A percentile compares a stretch with the other conserved stretches of the same genome.
Evolutionary conservation across 1,139 yeast genomes (phyloP).

Genomic region (Nakaseomyces uthaithaninus): DNA sequence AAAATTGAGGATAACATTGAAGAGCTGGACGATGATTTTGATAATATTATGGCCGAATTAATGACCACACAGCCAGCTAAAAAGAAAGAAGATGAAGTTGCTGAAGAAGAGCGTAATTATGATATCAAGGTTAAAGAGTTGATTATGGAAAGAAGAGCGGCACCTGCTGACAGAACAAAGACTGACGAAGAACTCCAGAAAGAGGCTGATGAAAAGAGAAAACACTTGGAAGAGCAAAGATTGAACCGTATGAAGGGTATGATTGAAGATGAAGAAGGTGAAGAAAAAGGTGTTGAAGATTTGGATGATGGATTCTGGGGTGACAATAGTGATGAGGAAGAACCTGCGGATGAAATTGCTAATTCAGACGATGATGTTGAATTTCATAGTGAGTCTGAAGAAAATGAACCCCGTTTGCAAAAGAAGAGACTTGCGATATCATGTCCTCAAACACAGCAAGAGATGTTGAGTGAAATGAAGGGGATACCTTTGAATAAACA

Average conservation of each 20-base stretch:
- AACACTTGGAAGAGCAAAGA: conserved; percentile 68
- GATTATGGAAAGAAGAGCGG: conserved; percentile 78
- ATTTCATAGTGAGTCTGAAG: conserved; percentile 22
- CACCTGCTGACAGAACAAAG: conserved; percentile 93
- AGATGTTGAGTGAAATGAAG: conserved; percentile 38
- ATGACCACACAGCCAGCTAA: conserved; percentile 27
- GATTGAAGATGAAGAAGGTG: conserved; percentile 38
- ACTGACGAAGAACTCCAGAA: conserved; percentile 75
- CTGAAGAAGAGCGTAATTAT: conserved; percentile 38
- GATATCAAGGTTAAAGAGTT: conserved; percentile 73
- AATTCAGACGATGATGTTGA: conserved; percentile 31
- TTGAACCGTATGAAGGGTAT: conserved; percentile 78
- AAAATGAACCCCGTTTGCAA: conserved; percentile 2
- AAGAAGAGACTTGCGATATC: conserved; percentile 17
- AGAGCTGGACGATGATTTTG: conserved; percentile 71
- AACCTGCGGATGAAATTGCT: conserved; percentile 24
- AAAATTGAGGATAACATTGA: conserved; percentile 62
- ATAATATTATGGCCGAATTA: conserved; percentile 64
- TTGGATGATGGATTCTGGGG: conserved; percentile 47
- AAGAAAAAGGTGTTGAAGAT: conserved; percentile 61
- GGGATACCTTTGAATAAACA: conserved; percentile 39
- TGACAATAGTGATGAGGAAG: conserved; percentile 44
- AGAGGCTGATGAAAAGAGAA: conserved; percentile 60
- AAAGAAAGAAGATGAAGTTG: conserved; percentile 9
- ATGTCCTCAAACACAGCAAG: conserved; percentile 56